Conservation (phyloP, 73 alveolate genomes). For the Tetrahymena thermophila region DNA sequence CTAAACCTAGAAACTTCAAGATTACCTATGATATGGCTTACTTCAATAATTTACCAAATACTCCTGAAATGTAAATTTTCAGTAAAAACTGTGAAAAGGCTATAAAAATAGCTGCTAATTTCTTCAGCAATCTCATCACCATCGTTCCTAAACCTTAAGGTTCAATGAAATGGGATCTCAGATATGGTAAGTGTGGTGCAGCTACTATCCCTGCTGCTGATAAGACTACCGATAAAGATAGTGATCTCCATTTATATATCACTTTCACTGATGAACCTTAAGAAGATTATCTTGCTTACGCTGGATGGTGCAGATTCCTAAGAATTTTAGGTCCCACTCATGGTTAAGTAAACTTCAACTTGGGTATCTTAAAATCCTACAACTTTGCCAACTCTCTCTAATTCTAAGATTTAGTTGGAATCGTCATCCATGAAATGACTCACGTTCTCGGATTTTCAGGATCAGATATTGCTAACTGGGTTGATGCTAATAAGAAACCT, state of each 20-base stretch:
- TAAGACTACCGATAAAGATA: not conserved
- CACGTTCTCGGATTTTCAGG: not conserved
- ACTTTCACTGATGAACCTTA: not conserved
- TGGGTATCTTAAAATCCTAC: not conserved
- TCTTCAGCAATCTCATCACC: too few relatives aligned
- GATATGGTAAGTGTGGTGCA: too few relatives aligned
- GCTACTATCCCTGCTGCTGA: not conserved
- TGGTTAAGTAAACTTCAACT: not conserved
- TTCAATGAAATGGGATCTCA: too few relatives aligned
- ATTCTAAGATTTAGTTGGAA: not conserved
- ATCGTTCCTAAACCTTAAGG: too few relatives aligned
- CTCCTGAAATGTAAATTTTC: too few relatives aligned
- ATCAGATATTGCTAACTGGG: not conserved
- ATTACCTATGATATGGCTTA: not conserved
- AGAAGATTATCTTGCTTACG: not conserved
- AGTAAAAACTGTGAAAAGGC: too few relatives aligned
- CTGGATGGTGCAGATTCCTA: not conserved
- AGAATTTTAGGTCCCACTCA: not conserved
- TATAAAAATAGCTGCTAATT: too few relatives aligned
- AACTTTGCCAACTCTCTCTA: too few relatives aligned
- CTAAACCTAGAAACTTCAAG: not conserved
- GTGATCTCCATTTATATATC: not conserved
- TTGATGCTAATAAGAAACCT: not conserved
- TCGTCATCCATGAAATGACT: not conserved
- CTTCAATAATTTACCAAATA: not conserved